A percentile compares a stretch with the other conserved stretches of the same genome.
These are phyloP conservation scores for Nymphaea colorata DNA, from an alignment of 164 flowering plant genomes.

Conservation along the genomic window DNA sequence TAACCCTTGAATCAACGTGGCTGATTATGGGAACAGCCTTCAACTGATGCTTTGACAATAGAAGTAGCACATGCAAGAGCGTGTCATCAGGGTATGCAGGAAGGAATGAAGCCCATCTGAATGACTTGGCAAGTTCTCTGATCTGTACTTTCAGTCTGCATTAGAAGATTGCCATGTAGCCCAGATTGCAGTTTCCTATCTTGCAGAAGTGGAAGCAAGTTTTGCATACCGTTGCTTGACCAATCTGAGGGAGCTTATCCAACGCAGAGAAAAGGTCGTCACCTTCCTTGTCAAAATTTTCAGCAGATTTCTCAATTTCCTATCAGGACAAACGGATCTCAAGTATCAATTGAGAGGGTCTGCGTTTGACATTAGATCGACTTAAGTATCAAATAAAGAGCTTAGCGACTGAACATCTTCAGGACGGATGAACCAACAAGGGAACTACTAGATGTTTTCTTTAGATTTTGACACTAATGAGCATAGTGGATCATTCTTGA, in stretches of 20 bases:
- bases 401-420: not conserved
- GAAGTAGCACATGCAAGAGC: constrained; percentile 26
- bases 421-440: no score
- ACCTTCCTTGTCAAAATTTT: not conserved
- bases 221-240: constrained; percentile 30
- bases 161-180: not conserved
- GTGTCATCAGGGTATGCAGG: constrained; percentile 26
- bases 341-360: not conserved
- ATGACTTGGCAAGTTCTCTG: constrained; percentile 32
- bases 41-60: constrained; percentile 27
- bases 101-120: constrained; percentile 32
- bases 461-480: not conserved
- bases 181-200: not conserved
- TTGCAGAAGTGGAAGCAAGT: not conserved
- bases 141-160: constrained; percentile 11
- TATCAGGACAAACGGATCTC: not conserved
- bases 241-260: constrained; percentile 22
- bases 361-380: not conserved
- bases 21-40: constrained; percentile 27
- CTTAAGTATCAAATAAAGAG: not conserved
- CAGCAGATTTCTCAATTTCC: constrained; percentile 11
- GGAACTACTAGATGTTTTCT: not conserved
- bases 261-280: constrained; percentile 21
- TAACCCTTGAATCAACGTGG: constrained; percentile 8
- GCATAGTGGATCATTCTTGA: not conserved